Conservation (phyloP, 257 asterid species). For the Sherardia arvensis region DNA sequence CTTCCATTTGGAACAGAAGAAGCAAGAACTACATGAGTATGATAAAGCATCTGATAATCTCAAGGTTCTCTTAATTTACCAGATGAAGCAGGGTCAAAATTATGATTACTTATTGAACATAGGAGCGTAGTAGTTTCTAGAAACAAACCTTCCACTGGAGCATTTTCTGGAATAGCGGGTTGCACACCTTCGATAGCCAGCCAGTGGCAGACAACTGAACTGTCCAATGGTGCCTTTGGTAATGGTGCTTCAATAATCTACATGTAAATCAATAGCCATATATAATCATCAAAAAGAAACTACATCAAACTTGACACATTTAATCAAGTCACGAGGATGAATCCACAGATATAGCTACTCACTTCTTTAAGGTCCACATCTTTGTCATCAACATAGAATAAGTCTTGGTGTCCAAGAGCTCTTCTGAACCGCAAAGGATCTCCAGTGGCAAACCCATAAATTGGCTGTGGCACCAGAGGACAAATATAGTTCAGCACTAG, state of each 20-base stretch:
- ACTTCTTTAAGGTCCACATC: constrained; percentile 95
- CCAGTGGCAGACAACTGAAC: constrained; percentile 74
- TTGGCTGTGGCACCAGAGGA: constrained; percentile 36
- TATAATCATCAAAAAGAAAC: constrained; percentile 3
- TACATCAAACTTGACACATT: not conserved
- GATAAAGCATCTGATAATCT: not conserved
- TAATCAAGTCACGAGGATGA: not conserved
- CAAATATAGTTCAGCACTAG: not conserved
- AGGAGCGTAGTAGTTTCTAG: not conserved
- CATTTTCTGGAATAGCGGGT: constrained; percentile 92
- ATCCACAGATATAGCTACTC: constrained; percentile 10
- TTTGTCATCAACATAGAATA: constrained; percentile 85
- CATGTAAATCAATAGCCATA: constrained; percentile 6
- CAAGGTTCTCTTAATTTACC: not conserved
- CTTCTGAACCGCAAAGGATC: constrained; percentile 84
- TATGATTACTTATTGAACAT: not conserved
- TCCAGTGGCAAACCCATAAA: constrained; percentile 92
- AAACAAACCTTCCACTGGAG: constrained; percentile 60
- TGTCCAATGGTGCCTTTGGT: constrained; percentile 84
- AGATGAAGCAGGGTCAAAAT: not conserved
- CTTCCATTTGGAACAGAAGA: not conserved
- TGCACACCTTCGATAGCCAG: constrained; percentile 86
- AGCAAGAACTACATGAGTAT: not conserved
- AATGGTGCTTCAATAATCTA: constrained; percentile 90
- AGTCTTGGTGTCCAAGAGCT: constrained; percentile 94